phyloP scores from a whole-genome alignment of 371 early-diverging fungal genomes.

The Mortierella sp. region DNA sequence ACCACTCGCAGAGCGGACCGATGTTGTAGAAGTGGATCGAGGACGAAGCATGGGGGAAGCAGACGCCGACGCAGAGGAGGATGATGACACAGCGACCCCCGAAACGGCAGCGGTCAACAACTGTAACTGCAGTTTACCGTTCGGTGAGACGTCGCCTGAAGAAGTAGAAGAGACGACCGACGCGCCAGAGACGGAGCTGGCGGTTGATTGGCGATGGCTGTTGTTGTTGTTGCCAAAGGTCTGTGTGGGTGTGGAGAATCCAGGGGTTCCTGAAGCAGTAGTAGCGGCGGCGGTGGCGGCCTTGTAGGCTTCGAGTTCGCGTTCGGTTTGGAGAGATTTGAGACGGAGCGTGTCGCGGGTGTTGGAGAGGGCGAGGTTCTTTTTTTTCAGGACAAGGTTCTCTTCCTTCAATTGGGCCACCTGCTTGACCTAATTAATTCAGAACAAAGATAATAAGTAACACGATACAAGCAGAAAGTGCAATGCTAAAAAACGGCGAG shows the following conservation, averaged over 20 bases:
- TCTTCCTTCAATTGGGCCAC: conserved; percentile 68
- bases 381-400: conserved; percentile 63
- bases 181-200: conserved; percentile 17
- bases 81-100: neutral
- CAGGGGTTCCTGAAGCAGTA: neutral
- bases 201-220: neutral
- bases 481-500: neutral
- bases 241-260: neutral
- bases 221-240: neutral
- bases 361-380: conserved; percentile 60
- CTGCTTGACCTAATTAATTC: conserved; percentile 59
- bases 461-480: too few species aligned
- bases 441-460: too few species aligned
- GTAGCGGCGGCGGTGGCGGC: conserved; percentile 20
- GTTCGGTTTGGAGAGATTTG: conserved; percentile 61
- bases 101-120: neutral
- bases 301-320: conserved; percentile 64
- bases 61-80: neutral
- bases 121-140: conserved; percentile 25
- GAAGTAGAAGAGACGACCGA: conserved; percentile 27
- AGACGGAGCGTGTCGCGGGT: conserved; percentile 60
- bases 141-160: neutral
- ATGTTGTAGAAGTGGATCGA: conserved; percentile 19
- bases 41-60: conserved; percentile 9
- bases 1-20: conserved; percentile 1